Evolutionary conservation across 192 early-diverging fungal genomes (phyloP).

Genomic region (Coemansia sp.): DNA sequence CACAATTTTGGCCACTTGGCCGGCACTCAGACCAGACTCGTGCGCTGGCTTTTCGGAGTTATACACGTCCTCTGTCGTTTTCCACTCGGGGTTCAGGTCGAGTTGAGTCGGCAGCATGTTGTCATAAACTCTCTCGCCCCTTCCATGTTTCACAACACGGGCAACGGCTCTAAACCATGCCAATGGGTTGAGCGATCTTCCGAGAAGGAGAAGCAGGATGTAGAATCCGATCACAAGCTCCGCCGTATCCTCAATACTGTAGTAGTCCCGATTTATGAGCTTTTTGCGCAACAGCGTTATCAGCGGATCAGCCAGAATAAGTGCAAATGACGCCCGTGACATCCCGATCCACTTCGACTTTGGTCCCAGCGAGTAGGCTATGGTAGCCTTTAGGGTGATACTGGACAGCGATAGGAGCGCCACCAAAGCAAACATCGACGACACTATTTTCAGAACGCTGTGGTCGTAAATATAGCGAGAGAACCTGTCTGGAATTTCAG

Average conservation of each 20-base stretch:
- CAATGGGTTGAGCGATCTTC: background rate
- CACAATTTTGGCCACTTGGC: background rate
- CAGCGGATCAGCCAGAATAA: conserved; percentile 6
- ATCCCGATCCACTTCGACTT: conserved; percentile 10
- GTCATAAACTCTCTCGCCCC: no score
- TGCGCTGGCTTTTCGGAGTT: background rate
- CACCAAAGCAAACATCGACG: background rate
- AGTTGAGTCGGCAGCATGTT: background rate
- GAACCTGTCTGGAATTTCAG: background rate
- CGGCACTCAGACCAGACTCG: conserved; percentile 5
- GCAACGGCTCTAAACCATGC: background rate
- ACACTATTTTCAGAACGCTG: background rate
- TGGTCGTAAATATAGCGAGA: background rate
- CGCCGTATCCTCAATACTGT: background rate
- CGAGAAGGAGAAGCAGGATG: conserved; percentile 7
- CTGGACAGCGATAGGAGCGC: background rate
- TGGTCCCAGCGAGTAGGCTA: conserved; percentile 10
- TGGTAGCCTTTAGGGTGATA: background rate
- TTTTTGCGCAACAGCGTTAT: background rate
- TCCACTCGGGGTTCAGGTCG: background rate
- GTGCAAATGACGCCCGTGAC: conserved; percentile 9
- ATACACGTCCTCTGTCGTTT: background rate
- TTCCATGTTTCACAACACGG: background rate
- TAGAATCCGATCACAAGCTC: background rate
- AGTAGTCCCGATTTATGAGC: background rate